Conservation (phyloP, 129 eudicot species). For the Lonicera japonica region DNA sequence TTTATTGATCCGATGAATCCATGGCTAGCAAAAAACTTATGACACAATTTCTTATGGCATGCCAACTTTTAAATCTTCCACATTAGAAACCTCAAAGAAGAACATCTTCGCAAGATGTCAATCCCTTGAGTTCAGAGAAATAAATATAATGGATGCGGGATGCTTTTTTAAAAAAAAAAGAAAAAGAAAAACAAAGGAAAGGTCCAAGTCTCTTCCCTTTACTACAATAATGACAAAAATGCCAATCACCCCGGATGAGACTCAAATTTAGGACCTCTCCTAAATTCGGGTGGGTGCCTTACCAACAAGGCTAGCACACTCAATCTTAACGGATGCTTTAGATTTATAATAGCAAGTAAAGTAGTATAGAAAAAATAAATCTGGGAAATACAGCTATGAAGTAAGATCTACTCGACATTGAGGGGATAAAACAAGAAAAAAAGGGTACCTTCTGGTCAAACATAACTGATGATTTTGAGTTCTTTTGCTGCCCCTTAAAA, state of each 20-base stretch:
- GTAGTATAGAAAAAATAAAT: neutral
- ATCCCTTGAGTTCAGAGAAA: neutral
- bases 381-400: neutral
- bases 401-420: neutral
- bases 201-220: no score
- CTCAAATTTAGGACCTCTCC: no score
- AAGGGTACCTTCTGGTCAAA: conserved; percentile 46
- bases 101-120: conserved; percentile 2
- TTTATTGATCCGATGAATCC: no score
- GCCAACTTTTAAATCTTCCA: neutral
- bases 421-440: neutral
- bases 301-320: no score
- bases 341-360: neutral
- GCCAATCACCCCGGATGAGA: no score
- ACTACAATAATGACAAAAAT: no score
- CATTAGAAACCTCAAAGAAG: neutral
- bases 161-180: no score
- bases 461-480: conserved; percentile 16
- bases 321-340: conserved; percentile 1
- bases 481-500: conserved; percentile 25
- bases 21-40: no score
- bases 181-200: no score
- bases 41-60: neutral
- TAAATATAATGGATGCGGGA: no score
- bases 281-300: no score